A percentile compares a stretch with the other conserved stretches of the same genome.
These are phyloP conservation scores for Cyberlindnera mississippiensis DNA, from an alignment of 805 yeast species.

Conservation along the genomic window DNA sequence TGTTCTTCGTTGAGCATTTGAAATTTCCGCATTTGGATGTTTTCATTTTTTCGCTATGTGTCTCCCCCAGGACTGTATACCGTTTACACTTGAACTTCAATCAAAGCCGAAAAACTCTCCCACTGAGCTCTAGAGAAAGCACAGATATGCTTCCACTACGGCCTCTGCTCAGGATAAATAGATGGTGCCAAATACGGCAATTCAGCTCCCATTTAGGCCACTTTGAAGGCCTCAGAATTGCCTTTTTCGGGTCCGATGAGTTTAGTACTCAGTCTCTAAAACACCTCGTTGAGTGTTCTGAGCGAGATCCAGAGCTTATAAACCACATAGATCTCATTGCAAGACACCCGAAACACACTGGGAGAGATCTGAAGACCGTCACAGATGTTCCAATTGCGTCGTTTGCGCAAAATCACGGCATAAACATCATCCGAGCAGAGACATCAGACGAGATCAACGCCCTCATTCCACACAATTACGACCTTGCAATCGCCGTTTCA, in stretches of 20 bases:
- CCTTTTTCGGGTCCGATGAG: slow-evolving; percentile 75
- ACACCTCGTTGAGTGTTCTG: slow-evolving; percentile 30
- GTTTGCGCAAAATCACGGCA: slow-evolving; percentile 32
- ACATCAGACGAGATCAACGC: slow-evolving; percentile 35
- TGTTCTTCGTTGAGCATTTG: too few species aligned
- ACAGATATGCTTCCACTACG: not conserved
- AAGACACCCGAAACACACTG: slow-evolving; percentile 57
- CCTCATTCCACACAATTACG: slow-evolving; percentile 34
- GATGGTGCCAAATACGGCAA: not conserved
- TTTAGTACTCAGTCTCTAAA: slow-evolving; percentile 58
- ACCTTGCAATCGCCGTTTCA: slow-evolving; percentile 86
- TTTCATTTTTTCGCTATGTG: too few species aligned
- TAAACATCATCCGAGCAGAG: slow-evolving; percentile 51
- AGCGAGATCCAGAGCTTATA: slow-evolving; percentile 20
- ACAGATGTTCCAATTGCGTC: slow-evolving; percentile 52
- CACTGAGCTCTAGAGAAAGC: too few species aligned
- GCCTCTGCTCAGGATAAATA: too few species aligned
- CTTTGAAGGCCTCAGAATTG: slow-evolving; percentile 32
- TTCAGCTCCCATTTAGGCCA: not conserved
- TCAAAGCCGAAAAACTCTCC: too few species aligned
- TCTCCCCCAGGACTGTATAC: too few species aligned
- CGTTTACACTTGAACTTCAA: too few species aligned
- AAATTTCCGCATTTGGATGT: too few species aligned
- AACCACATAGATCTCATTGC: slow-evolving; percentile 56
- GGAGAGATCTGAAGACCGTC: slow-evolving; percentile 46